Evolutionary conservation across 331 rosid species (phyloP).

Genomic region (Phaseolus coccineus): DNA sequence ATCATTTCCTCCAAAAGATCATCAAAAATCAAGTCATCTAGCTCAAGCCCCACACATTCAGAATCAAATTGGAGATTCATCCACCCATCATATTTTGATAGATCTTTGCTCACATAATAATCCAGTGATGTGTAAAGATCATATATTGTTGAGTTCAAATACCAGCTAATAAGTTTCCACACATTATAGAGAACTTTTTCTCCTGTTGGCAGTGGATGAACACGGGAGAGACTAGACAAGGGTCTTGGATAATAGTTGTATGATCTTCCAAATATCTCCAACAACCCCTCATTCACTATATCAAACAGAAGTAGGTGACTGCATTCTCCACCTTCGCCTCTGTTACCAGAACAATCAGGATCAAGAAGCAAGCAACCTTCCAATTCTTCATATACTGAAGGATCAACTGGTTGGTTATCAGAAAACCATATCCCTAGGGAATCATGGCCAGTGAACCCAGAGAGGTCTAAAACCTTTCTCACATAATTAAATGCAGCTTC

Average conservation of each 20-base stretch:
- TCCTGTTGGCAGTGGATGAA: constrained; percentile 62
- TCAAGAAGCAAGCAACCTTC: constrained; percentile 64
- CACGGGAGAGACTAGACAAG: constrained; percentile 55
- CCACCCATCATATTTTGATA: constrained; percentile 75
- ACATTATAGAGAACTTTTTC: constrained; percentile 60
- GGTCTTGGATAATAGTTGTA: constrained; percentile 61
- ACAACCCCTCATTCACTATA: constrained; percentile 70
- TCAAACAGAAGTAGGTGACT: constrained; percentile 75
- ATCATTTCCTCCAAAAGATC: constrained; percentile 73
- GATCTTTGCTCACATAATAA: constrained; percentile 62
- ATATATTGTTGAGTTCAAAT: constrained; percentile 49
- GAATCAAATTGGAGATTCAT: constrained; percentile 85
- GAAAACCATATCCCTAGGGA: constrained; percentile 62
- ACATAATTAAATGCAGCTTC: constrained; percentile 70
- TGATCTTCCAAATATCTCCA: constrained; percentile 72
- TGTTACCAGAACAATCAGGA: constrained; percentile 58
- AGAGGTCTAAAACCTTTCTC: constrained; percentile 67
- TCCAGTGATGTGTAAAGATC: constrained; percentile 59
- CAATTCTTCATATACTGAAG: constrained; percentile 57
- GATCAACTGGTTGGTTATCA: constrained; percentile 63
- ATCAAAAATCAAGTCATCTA: constrained; percentile 77
- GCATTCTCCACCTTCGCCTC: constrained; percentile 53
- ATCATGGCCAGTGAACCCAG: constrained; percentile 55
- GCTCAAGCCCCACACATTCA: constrained; percentile 78
- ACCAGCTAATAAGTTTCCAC: constrained; percentile 69